Base-by-base conservation (phyloP, 352 stramenopile species). In the Plasmopara halstedii region DNA sequence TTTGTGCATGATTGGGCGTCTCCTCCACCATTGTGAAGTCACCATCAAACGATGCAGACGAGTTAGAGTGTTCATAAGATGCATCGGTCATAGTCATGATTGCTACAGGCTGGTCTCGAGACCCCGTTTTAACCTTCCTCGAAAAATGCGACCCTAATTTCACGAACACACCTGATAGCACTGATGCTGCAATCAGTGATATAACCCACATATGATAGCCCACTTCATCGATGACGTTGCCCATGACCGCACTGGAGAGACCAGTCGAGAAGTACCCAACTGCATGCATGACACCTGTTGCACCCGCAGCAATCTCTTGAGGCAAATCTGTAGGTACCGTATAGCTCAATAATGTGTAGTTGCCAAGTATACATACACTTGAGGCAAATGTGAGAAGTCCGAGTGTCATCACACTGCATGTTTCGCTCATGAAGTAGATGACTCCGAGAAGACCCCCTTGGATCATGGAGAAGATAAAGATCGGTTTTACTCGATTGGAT, bases 271-370 rank as follows among this genome's bases (percentile, higher is more conserved):
- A 83, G 42, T 86, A 86, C 10, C 62, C 72, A 17, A 86, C 62
- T 4, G 66, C 64, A 2, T 78, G 82, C 62, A 85, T 84, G 54
- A 88, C 60, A 1, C 73, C 77, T 0, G 63, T 76, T 0, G 77
- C 73, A 6, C 71, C 71, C 1, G 77, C 77, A 0, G 71, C 72
- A 39, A 88, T 83, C 31, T 88, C 71, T 39, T 77, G 71, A 31
- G 77, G 73, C 19, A 88, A 50, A 56, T 88, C 77, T 3, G 73
- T 80, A 18, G 77, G 77, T 11, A 88, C 77, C 0, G 77, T 85
- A 52, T 86, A 88, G 44, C 64, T 83, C 20, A 86, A 54, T 17
- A 88, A 50, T 34, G 77, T 86, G 56, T 85, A 85, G 56, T 85
- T 88, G 21, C 77, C 77, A 4, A 88, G 41, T 21, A 88, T 45